Conservation (phyloP, 1,284 basidiomycete genomes). For the Marasmius fiardii region DNA sequence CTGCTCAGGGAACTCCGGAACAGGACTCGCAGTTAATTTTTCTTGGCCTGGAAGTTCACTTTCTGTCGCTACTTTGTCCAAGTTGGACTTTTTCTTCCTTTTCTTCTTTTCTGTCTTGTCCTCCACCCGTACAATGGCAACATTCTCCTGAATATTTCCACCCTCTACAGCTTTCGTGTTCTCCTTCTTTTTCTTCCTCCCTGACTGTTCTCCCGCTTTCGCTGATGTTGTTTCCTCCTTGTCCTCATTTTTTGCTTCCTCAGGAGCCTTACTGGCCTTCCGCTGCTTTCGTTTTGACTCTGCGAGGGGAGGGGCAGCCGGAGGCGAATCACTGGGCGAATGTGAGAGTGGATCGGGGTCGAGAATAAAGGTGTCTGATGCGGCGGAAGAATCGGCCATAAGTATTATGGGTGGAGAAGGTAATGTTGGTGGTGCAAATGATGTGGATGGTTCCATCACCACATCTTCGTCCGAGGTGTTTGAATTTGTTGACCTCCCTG, state of each 20-base stretch:
- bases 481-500: not conserved
- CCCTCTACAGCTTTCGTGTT: not conserved
- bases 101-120: not conserved
- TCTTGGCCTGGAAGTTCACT: not conserved
- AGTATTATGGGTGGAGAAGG: not conserved
- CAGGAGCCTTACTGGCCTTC: too few relatives aligned
- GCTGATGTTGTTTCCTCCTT: not conserved
- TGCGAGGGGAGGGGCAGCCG: not conserved
- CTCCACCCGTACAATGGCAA: not conserved
- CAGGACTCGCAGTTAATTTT: not conserved
- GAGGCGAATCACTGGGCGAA: not conserved
- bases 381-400: not conserved
- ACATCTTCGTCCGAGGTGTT: not conserved
- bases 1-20: not conserved
- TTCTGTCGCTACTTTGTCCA: not conserved
- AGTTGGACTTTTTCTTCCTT: not conserved
- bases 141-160: not conserved
- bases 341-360: not conserved
- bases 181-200: constrained; percentile 2
- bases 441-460: not conserved
- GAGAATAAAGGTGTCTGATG: not conserved
- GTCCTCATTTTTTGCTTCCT: not conserved
- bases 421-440: too few relatives aligned
- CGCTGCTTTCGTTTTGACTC: not conserved
- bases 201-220: too few relatives aligned